phyloP scores from a whole-genome alignment of 805 yeast species.

The Wickerhamomyces canadensis region DNA sequence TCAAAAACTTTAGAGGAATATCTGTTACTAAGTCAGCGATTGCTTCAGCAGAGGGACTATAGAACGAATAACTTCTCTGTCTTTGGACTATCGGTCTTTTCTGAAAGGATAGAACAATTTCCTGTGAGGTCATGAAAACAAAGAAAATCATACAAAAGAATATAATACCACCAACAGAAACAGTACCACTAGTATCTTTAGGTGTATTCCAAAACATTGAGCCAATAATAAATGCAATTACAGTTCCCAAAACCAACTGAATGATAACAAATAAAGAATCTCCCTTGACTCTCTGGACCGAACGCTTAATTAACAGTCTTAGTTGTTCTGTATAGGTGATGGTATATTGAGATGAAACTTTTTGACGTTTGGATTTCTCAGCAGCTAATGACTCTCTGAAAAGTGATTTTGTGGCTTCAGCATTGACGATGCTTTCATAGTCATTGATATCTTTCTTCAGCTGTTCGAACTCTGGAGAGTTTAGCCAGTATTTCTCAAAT shows the following conservation, averaged over 20 bases:
- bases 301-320: conserved; percentile 40
- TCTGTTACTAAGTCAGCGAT: conserved; percentile 53
- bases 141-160: conserved; percentile 58
- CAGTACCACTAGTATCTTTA: conserved; percentile 46
- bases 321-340: conserved; percentile 39
- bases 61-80: conserved; percentile 65
- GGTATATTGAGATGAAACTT: conserved; percentile 35
- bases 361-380: conserved; percentile 26
- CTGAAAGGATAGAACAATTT: conserved; percentile 36
- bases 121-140: conserved; percentile 41
- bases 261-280: conserved; percentile 44
- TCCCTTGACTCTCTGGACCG: conserved; percentile 48
- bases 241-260: conserved; percentile 24
- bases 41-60: conserved; percentile 70
- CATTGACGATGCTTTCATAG: conserved; percentile 25
- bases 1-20: conserved; percentile 51
- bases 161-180: conserved; percentile 55
- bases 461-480: conserved; percentile 48
- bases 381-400: conserved; percentile 24
- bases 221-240: conserved; percentile 56
- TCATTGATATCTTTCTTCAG: conserved; percentile 42
- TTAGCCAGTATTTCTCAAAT: conserved; percentile 53
- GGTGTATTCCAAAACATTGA: conserved; percentile 54
- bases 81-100: conserved; percentile 57
- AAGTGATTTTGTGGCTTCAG: conserved; percentile 27